phyloP scores from a whole-genome alignment of 116 monocot species.

The Iris pallida region DNA sequence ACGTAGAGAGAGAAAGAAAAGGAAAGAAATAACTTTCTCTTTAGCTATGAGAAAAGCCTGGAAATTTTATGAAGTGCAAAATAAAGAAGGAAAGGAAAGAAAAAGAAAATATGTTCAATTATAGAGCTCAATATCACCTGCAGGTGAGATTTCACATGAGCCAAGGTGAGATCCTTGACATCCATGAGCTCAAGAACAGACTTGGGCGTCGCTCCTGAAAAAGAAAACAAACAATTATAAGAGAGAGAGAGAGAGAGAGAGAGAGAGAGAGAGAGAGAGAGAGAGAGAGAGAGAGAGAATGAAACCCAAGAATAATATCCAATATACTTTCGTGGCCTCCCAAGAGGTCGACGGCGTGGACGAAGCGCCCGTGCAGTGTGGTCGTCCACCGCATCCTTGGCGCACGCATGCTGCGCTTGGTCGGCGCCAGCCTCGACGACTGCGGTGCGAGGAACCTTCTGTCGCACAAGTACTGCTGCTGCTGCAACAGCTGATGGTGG shows the following conservation, averaged over 20 bases:
- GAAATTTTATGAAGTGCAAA: too few species aligned
- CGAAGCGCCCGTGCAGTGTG: conserved; percentile 81
- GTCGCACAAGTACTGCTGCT: not conserved
- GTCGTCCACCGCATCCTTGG: conserved; percentile 94
- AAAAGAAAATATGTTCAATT: not conserved
- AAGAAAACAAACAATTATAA: not conserved
- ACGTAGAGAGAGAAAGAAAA: too few species aligned
- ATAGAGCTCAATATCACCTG: conserved; percentile 28
- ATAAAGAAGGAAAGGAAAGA: not conserved
- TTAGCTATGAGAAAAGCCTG: too few species aligned
- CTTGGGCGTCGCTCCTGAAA: conserved; percentile 33
- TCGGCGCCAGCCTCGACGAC: conserved; percentile 18
- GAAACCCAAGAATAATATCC: not conserved
- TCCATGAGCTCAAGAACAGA: conserved; percentile 41
- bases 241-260: not conserved
- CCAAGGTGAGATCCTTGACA: conserved; percentile 40
- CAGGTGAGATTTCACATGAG: conserved; percentile 56
- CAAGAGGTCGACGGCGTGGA: conserved; percentile 88
- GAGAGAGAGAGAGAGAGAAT: not conserved
- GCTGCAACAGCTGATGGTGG: not conserved
- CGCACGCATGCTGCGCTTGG: conserved; percentile 62
- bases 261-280: not conserved
- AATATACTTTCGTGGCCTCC: conserved; percentile 84
- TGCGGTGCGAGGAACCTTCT: not conserved
- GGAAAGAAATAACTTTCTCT: too few species aligned